These are phyloP conservation scores for Balakata baccata DNA, from an alignment of 345 rosid species.

Conservation along the genomic window DNA sequence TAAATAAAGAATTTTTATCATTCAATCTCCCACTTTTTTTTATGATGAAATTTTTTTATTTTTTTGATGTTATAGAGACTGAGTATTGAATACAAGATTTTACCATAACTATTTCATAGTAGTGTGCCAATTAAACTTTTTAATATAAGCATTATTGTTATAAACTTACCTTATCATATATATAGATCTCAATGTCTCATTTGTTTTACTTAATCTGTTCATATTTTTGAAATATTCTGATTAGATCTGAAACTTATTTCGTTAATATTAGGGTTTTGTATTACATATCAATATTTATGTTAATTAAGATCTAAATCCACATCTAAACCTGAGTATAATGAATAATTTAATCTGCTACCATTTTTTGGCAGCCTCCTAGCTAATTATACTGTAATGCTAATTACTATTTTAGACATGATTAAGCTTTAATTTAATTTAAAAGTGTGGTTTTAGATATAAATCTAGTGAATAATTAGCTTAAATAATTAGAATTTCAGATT, in stretches of 20 bases:
- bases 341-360: background rate
- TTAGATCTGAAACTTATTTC: constrained; percentile 26
- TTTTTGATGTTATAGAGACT: no score
- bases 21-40: no score
- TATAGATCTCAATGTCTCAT: no score
- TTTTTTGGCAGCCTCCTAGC: background rate
- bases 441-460: constrained; percentile 9
- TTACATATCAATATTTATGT: background rate
- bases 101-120: no score
- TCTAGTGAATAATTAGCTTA: background rate
- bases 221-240: background rate
- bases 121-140: no score
- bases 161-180: constrained; percentile 8
- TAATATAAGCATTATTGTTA: background rate
- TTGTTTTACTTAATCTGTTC: background rate
- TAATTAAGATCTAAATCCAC: constrained; percentile 16
- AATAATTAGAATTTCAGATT: background rate
- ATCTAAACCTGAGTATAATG: background rate
- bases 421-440: constrained; percentile 2
- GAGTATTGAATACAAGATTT: no score
- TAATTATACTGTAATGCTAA: background rate
- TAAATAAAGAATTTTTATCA: no score
- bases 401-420: background rate
- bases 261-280: background rate
- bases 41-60: no score